These are phyloP conservation scores for Trametes cingulata DNA, from an alignment of 768 basidiomycete genomes.

Conservation along the genomic window DNA sequence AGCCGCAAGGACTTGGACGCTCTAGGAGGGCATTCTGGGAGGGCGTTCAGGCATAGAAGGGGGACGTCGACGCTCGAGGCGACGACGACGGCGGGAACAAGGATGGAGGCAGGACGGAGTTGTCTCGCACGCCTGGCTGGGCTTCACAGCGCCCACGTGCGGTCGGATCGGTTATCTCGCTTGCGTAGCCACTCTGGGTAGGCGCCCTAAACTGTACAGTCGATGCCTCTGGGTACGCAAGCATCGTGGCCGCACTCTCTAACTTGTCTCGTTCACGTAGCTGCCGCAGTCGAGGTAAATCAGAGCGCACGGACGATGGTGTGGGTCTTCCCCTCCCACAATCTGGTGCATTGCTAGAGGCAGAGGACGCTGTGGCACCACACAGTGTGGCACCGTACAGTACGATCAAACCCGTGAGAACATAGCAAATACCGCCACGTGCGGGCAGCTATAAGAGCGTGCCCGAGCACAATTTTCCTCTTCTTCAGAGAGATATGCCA, in stretches of 20 bases:
- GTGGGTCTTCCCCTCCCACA: too few species aligned
- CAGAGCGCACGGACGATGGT: too few species aligned
- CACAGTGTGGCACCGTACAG: too few species aligned
- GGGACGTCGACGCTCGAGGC: background rate
- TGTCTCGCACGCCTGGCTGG: slow-evolving; percentile 22
- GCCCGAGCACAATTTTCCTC: background rate
- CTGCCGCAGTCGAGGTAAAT: too few species aligned
- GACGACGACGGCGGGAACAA: slow-evolving; percentile 18
- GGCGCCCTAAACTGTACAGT: slow-evolving; percentile 22
- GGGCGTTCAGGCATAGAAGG: background rate
- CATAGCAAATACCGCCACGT: background rate
- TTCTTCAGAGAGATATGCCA: slow-evolving; percentile 54
- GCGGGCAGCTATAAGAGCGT: background rate
- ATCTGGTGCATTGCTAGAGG: too few species aligned
- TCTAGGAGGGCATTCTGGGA: background rate
- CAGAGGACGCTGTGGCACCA: too few species aligned
- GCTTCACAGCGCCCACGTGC: slow-evolving; percentile 22
- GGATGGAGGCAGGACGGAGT: slow-evolving; percentile 23
- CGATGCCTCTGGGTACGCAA: background rate
- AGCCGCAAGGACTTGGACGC: too few species aligned
- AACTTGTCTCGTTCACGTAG: too few species aligned
- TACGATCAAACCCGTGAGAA: slow-evolving; percentile 1
- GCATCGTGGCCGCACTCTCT: too few species aligned
- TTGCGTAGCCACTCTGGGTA: slow-evolving; percentile 13
- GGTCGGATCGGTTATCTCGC: slow-evolving; percentile 14